These are phyloP conservation scores for Massariosphaeria phaeospora DNA, from an alignment of 495 filamentous ascomycete genomes.

Conservation along the genomic window DNA sequence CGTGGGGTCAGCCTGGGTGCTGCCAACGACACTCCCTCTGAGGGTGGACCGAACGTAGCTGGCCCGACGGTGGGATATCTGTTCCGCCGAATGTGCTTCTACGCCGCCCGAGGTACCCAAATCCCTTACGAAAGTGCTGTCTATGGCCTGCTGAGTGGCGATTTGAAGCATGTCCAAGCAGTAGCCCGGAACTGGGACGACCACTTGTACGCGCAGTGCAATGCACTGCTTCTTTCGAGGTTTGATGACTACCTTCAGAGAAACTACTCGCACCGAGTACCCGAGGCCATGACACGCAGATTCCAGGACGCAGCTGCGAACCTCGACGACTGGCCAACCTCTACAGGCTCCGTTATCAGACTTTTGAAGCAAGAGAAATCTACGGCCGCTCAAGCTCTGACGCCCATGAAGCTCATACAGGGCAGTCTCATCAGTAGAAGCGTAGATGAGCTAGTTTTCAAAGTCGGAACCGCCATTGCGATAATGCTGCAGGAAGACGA, in stretches of 20 bases:
- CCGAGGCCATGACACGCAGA: constrained; percentile 45
- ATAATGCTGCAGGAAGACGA: constrained; percentile 48
- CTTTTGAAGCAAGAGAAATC: constrained; percentile 47
- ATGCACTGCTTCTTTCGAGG: constrained; percentile 65
- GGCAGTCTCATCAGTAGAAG: constrained; percentile 58
- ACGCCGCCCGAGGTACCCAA: constrained; percentile 62
- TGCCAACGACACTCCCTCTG: constrained; percentile 28
- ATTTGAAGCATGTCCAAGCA: constrained; percentile 66
- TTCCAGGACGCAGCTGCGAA: constrained; percentile 52
- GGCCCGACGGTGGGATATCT: constrained; percentile 48
- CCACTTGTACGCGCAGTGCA: constrained; percentile 84
- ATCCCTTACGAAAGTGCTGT: constrained; percentile 77
- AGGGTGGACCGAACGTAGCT: constrained; percentile 31
- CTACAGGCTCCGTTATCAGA: constrained; percentile 49
- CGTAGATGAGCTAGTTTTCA: constrained; percentile 52
- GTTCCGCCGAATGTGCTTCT: constrained; percentile 80
- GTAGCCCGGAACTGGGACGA: constrained; percentile 84
- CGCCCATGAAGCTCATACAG: constrained; percentile 61
- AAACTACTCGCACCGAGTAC: constrained; percentile 44
- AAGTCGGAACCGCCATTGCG: constrained; percentile 55
- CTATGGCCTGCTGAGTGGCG: constrained; percentile 80
- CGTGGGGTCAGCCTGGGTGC: constrained; percentile 65
- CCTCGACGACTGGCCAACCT: constrained; percentile 48
- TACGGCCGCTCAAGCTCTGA: constrained; percentile 47
- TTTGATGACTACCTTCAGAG: constrained; percentile 58